Evolutionary conservation across 495 filamentous ascomycete genomes (phyloP).

Genomic region (Talaromyces proteolyticus): DNA sequence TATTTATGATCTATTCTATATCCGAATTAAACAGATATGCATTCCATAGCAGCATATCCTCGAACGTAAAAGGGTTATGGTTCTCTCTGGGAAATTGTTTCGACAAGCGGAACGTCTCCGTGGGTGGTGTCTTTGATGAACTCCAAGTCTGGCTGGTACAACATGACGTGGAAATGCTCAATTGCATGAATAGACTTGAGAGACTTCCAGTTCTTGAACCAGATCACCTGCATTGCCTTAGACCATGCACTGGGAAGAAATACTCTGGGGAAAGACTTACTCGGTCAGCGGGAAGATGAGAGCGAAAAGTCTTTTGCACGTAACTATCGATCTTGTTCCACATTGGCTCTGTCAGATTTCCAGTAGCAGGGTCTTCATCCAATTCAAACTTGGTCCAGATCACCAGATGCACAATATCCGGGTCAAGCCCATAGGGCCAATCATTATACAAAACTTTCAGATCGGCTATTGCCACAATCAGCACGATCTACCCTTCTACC

Average conservation of each 20-base stretch:
- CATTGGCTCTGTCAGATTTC: constrained; percentile 57
- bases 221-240: constrained; percentile 52
- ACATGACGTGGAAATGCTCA: constrained; percentile 95
- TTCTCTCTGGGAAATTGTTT: constrained; percentile 16
- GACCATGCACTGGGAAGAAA: not conserved
- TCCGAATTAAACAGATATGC: no score
- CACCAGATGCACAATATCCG: constrained; percentile 71
- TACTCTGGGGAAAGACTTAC: constrained; percentile 14
- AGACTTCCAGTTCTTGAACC: constrained; percentile 86
- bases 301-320: constrained; percentile 58
- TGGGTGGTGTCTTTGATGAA: constrained; percentile 68
- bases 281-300: constrained; percentile 37
- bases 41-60: no score
- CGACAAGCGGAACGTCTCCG: constrained; percentile 60
- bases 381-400: constrained; percentile 89
- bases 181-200: constrained; percentile 79
- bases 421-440: constrained; percentile 83
- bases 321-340: constrained; percentile 60
- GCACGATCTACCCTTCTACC: not conserved
- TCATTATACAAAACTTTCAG: constrained; percentile 77
- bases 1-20: no score
- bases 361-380: constrained; percentile 58
- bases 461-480: constrained; percentile 43
- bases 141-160: constrained; percentile 62
- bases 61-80: no score